A percentile compares a stretch with the other conserved stretches of the same genome.
These are phyloP conservation scores for Malassezia japonica DNA, from an alignment of 1,284 basidiomycete genomes.

Conservation along the genomic window DNA sequence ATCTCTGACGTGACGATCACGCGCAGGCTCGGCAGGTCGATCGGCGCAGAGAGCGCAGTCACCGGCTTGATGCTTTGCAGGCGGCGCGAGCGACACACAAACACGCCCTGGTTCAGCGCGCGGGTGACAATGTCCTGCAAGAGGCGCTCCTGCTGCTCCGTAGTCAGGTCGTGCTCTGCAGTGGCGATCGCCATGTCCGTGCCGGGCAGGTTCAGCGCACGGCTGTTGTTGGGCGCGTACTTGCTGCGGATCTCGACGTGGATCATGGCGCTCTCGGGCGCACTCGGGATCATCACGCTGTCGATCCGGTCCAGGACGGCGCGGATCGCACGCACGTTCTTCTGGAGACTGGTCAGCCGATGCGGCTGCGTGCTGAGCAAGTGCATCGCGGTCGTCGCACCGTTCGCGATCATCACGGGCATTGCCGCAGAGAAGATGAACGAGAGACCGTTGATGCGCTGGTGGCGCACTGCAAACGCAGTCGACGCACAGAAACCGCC, in stretches of 20 bases:
- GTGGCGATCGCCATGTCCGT: neutral
- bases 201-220: neutral
- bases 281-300: conserved; percentile 71
- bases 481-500: conserved; percentile 96
- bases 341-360: conserved; percentile 64
- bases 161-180: conserved; percentile 35
- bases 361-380: conserved; percentile 60
- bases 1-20: conserved; percentile 69
- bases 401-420: conserved; percentile 78
- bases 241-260: conserved; percentile 63
- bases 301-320: conserved; percentile 64
- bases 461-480: conserved; percentile 68
- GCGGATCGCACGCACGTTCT: conserved; percentile 69
- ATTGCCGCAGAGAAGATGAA: conserved; percentile 95
- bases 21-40: conserved; percentile 62
- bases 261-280: conserved; percentile 73
- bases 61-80: conserved; percentile 34
- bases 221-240: neutral
- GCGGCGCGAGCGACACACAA: conserved; percentile 28
- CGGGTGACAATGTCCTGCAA: conserved; percentile 38
- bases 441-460: conserved; percentile 92
- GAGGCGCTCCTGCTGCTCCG: conserved; percentile 30
- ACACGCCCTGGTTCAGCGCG: conserved; percentile 34
- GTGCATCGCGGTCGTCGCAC: conserved; percentile 72
- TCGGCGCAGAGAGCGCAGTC: conserved; percentile 23